Evolutionary conservation across 257 asterid species (phyloP).

Genomic region (Nicotiana benthamiana): DNA sequence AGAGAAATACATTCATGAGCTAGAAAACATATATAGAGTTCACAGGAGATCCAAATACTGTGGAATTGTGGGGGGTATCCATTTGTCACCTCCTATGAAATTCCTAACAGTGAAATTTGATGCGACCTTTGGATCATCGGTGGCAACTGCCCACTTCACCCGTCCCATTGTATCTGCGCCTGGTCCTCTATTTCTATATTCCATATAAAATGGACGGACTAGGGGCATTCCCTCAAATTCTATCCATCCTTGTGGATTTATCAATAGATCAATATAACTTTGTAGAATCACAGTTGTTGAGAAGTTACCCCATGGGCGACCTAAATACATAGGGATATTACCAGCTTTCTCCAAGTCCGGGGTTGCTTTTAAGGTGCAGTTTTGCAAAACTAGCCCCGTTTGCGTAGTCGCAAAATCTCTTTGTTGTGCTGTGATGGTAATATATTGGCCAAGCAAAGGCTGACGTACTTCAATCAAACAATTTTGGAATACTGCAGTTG

Average conservation of each 20-base stretch:
- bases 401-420: background rate
- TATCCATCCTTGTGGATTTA: slow-evolving; percentile 2
- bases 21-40: background rate
- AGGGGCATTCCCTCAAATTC: background rate
- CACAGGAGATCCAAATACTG: background rate
- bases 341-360: background rate
- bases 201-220: background rate
- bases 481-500: slow-evolving; percentile 2
- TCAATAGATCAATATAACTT: background rate
- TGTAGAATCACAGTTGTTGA: background rate
- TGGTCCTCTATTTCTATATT: background rate
- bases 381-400: background rate
- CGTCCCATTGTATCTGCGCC: background rate
- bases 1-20: background rate
- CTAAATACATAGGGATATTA: background rate
- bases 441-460: background rate
- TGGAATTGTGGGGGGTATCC: slow-evolving; percentile 4
- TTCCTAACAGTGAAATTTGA: background rate
- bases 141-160: background rate
- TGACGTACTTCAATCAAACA: background rate
- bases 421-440: background rate
- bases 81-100: background rate
- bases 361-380: background rate
- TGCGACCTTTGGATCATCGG: background rate
- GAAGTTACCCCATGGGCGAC: slow-evolving; percentile 5